Conservation (phyloP, 2,329 filamentous ascomycete genomes). For the Nigrospora osmanthi region DNA sequence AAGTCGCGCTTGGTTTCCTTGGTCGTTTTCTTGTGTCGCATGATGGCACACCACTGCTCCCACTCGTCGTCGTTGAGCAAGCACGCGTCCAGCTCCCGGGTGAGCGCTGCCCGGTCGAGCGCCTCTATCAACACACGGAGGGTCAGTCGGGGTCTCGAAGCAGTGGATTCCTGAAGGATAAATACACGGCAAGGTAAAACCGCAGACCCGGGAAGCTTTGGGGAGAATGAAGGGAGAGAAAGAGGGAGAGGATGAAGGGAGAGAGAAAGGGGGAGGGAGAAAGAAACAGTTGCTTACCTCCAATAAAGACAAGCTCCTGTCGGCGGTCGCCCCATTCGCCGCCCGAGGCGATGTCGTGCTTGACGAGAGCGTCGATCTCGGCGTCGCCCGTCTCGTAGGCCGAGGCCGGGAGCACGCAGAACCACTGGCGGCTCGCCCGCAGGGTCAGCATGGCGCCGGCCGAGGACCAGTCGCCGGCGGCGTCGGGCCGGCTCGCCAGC, state of each 20-base stretch:
- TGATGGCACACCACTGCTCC: constrained; percentile 21
- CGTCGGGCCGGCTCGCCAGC: constrained; percentile 48
- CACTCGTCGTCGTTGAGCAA: constrained; percentile 55
- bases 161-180: too few relatives aligned
- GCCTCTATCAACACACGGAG: constrained; percentile 29
- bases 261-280: too few relatives aligned
- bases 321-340: constrained; percentile 62
- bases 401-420: constrained; percentile 47
- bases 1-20: constrained; percentile 10
- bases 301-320: constrained; percentile 69
- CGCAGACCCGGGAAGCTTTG: too few relatives aligned
- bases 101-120: constrained; percentile 35
- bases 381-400: constrained; percentile 39
- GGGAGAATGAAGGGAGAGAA: too few relatives aligned
- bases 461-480: constrained; percentile 45
- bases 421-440: constrained; percentile 47
- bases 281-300: constrained; percentile 14
- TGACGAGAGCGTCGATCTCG: constrained; percentile 38
- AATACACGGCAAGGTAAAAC: too few relatives aligned
- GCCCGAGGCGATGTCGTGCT: constrained; percentile 41
- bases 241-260: too few relatives aligned
- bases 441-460: constrained; percentile 58
- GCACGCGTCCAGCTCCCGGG: constrained; percentile 51
- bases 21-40: constrained; percentile 8
- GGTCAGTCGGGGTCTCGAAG: too few relatives aligned